Conservation (phyloP, 2,329 filamentous ascomycete species). For the Trichoderma atrobrunneum region DNA sequence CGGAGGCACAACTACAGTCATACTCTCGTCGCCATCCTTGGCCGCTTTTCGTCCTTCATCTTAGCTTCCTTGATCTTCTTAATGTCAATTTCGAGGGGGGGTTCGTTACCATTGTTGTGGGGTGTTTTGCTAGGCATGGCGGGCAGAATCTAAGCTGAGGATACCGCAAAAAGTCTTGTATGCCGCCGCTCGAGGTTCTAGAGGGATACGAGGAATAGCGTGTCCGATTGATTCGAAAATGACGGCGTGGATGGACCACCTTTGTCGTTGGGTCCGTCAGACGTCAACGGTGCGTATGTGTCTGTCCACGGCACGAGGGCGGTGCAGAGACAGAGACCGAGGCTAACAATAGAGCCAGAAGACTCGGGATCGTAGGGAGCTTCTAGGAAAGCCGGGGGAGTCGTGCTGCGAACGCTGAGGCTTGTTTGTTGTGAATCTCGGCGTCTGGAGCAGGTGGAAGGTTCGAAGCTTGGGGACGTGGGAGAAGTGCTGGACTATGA, state of each 20-base stretch:
- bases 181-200: no score
- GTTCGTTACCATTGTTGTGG: constrained; percentile 68
- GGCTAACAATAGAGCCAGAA: neutral
- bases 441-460: constrained; percentile 30
- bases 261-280: neutral
- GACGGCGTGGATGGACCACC: neutral
- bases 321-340: neutral
- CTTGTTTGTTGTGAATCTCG: constrained; percentile 20
- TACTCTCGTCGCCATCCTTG: constrained; percentile 72
- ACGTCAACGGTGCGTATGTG: constrained; percentile 6
- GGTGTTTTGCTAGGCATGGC: constrained; percentile 72
- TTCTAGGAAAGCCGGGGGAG: constrained; percentile 3
- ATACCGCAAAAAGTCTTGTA: neutral
- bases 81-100: constrained; percentile 61
- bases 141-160: constrained; percentile 14
- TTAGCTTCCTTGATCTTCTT: constrained; percentile 64
- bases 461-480: constrained; percentile 32
- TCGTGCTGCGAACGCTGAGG: constrained; percentile 6
- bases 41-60: constrained; percentile 59
- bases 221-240: neutral
- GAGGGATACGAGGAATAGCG: neutral
- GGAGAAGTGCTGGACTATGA: constrained; percentile 20
- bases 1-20: constrained; percentile 77
- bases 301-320: neutral
- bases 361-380: neutral